Evolutionary conservation across 2,329 filamentous ascomycete genomes (phyloP), one percentile per base, ranked within the genome.

Genomic region (Macrophomina phaseolina): DNA sequence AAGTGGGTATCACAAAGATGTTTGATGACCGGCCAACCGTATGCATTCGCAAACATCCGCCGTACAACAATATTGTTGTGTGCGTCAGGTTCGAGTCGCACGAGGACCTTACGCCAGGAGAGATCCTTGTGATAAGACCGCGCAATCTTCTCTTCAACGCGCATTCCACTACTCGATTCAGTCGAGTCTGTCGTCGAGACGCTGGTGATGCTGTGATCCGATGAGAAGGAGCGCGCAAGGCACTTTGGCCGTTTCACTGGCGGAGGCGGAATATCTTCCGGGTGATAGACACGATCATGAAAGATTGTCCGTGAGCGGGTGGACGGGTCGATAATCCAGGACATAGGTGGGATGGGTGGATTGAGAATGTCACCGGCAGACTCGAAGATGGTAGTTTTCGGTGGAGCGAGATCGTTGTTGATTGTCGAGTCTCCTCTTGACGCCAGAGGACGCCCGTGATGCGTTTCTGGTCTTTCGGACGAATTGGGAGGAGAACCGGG

Each of bases 21-120:
- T 79, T 97, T 94, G 60, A 98, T 84, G 0, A 99, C 95, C 0
- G 95, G 95, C 95, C 95, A 99, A 2, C 95, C 95, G 73, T 97
- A 97, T 0, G 95, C 95, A 74, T 99, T 99, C 66, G 93, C 90
- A 77, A 99, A 99, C 90, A 93, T 97, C 66, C 95, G 90, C 16
- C 95, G 90, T 30, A 99, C 95, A 68, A 98, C 91, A 71, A 99
- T 97, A 78, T 99, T 99, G 80, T 99, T 99, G 81, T 99, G 95
- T 0, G 95, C 95, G 79, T 99, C 95, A 0, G 95, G 95, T 76
- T 99, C 94, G 2, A 99, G 84, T 64, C 95, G 91, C 14, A 99
- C 95, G 4, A 99, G 87, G 1, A 99, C 95, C 77, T 99, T 99
- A 53, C 95, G 91, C 95, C 95, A 99, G 1, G 92, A 92, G 23